A percentile compares a stretch with the other conserved stretches of the same genome.
Conservation (phyloP, 768 basidiomycete genomes). For the Tricholoma terreum region DNA sequence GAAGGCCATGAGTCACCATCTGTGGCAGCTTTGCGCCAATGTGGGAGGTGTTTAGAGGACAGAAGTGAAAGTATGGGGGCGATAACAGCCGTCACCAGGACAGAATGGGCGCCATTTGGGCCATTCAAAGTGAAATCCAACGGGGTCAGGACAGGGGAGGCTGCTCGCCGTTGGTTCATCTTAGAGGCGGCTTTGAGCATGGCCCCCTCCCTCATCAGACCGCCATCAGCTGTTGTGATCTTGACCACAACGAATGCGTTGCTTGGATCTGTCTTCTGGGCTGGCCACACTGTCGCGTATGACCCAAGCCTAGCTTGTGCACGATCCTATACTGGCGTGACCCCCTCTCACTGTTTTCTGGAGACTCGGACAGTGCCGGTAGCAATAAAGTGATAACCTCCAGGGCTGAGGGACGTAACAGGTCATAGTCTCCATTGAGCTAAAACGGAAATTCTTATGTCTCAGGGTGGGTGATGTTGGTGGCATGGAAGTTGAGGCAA, state of each 20-base stretch:
- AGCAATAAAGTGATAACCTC: conserved; percentile 10
- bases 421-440: neutral
- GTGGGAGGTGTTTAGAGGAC: neutral
- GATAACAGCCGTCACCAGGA: conserved; percentile 1
- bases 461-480: neutral
- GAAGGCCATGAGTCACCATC: conserved; percentile 1
- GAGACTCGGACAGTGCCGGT: conserved; percentile 1
- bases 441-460: neutral
- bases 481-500: neutral
- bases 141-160: neutral
- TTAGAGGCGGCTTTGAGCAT: conserved; percentile 2
- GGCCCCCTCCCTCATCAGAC: neutral
- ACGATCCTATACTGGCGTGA: conserved; percentile 8
- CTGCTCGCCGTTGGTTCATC: neutral
- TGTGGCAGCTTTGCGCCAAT: neutral
- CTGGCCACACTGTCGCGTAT: conserved; percentile 13
- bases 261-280: conserved; percentile 6
- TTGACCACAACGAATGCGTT: conserved; percentile 8
- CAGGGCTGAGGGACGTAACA: conserved; percentile 9
- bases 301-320: conserved; percentile 13
- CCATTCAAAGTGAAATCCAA: conserved; percentile 1
- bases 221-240: conserved; percentile 2
- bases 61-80: conserved; percentile 1
- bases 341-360: neutral
- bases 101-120: neutral